Evolutionary conservation across 1,284 basidiomycete genomes (phyloP), one percentile per base, ranked within the genome.

Genomic region (Cystobasidium sp.): DNA sequence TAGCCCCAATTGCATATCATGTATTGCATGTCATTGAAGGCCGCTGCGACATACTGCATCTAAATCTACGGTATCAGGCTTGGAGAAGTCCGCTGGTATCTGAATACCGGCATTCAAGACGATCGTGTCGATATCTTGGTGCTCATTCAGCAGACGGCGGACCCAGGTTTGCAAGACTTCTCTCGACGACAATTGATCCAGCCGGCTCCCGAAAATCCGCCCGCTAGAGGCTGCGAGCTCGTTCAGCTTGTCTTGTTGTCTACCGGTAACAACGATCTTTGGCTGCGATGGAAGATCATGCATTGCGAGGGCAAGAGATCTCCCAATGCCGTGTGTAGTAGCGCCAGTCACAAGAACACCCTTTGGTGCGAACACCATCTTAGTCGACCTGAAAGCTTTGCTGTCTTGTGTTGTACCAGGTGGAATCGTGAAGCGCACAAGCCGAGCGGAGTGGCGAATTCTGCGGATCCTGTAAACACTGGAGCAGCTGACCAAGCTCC

Each of bases 341-440:
- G 87, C 88, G 18, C 88, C 88, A 67, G 88, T 85, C 68, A 89
- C 84, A 52, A 89, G 85, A 74, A 89, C 81, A 75, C 86, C 88
- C 81, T 86, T 87, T 70, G 84, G 84, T 76, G 86, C 83, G 80
- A 85, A 83, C 58, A 84, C 81, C 85, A 85, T 86, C 75, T 61
- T 78, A 70, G 52, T 51, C 16, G 16, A 20, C 16, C 47, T 16
- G 47, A 51, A 6, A 1, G 47, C 14, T 51, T 20, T 16, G 47
- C 14, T 51, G 14, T 31, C 31, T 1, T 31, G 31, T 31, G 31
- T 31, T 31, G 31, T 31, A 31, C 1, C 2, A 31, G 31, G 31
- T 31, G 31, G 31, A 31, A 2, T 31, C 5, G 31, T 31, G 31
- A 31, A 31, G 31, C 5, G 31, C 31, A 31, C 31, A 31, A 31